Evolutionary conservation across 2,329 filamentous ascomycete species (phyloP).

Genomic region (Westerdykella aurantiaca): DNA sequence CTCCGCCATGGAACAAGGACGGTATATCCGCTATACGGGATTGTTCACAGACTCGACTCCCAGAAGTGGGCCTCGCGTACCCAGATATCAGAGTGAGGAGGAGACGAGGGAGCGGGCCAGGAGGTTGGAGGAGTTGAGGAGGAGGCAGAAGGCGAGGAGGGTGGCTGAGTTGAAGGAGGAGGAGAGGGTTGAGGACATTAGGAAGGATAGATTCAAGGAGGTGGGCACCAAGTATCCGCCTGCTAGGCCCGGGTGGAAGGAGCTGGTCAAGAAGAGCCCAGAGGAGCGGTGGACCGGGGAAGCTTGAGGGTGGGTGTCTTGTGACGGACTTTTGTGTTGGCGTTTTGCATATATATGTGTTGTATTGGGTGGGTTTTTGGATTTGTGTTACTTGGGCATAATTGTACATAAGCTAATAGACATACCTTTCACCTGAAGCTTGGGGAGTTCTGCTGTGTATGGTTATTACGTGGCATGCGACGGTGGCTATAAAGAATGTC

Average conservation of each 20-base stretch:
- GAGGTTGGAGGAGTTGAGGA: neutral
- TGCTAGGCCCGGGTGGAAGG: neutral
- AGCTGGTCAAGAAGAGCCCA: neutral
- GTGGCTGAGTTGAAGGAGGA: conserved; percentile 1
- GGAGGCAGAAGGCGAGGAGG: neutral
- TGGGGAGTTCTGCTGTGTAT: no score
- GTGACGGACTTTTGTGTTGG: no score
- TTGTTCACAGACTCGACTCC: neutral
- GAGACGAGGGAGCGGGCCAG: conserved; percentile 1
- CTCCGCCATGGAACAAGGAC: no score
- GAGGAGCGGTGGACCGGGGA: conserved; percentile 9
- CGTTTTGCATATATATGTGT: neutral
- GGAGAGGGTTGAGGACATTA: neutral
- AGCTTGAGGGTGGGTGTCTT: no score
- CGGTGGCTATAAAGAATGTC: no score
- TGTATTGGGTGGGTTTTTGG: conserved; percentile 29
- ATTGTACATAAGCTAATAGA: no score
- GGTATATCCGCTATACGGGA: no score
- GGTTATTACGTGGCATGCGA: no score
- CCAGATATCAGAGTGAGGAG: neutral
- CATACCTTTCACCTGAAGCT: no score
- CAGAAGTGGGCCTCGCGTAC: neutral
- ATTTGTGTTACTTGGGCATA: no score
- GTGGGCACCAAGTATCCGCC: conserved; percentile 4
- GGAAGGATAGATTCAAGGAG: neutral